Percentiles rank a stretch among this genome's conserved stretches.
Evolutionary conservation across 148 eudicot genomes (phyloP).

Genomic region (Limonium bicolor): DNA sequence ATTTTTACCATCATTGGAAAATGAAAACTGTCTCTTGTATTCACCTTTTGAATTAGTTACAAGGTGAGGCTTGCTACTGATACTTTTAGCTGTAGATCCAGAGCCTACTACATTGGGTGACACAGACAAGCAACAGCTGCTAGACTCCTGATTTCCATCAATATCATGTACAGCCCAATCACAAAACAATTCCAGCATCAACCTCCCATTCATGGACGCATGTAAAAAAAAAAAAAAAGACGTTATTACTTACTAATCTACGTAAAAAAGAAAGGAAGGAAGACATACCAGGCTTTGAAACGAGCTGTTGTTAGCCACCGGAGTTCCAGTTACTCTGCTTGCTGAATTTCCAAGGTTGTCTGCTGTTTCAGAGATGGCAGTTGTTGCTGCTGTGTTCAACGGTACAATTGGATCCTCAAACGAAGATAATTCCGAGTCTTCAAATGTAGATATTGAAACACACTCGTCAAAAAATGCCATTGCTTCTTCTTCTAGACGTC

Average conservation of each 20-base stretch:
- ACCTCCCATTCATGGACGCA: background rate
- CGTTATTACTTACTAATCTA: background rate
- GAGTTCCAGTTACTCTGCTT: slow-evolving; percentile 3
- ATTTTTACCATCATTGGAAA: slow-evolving; percentile 17
- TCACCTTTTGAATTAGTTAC: slow-evolving; percentile 9
- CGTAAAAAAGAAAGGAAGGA: background rate
- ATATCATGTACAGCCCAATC: background rate
- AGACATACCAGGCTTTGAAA: slow-evolving; percentile 16
- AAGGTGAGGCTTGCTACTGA: slow-evolving; percentile 8
- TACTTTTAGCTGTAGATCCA: slow-evolving; percentile 2
- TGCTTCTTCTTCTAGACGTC: slow-evolving; percentile 78
- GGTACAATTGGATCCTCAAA: slow-evolving; percentile 52
- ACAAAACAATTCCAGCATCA: background rate
- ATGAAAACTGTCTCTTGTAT: slow-evolving; percentile 30
- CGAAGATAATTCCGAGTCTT: slow-evolving; percentile 92
- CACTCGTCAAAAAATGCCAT: slow-evolving; percentile 94
- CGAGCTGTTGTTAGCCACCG: background rate
- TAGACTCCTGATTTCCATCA: slow-evolving; percentile 23
- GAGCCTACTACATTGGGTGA: background rate
- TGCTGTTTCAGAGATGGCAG: slow-evolving; percentile 13
- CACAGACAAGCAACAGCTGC: background rate
- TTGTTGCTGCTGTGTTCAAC: slow-evolving; percentile 6
- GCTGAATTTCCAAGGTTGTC: slow-evolving; percentile 13
- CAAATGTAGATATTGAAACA: slow-evolving; percentile 94
- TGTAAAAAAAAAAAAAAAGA: background rate